These are phyloP conservation scores for Mortierella sp. DNA, from an alignment of 371 early-diverging fungal species.

Conservation along the genomic window DNA sequence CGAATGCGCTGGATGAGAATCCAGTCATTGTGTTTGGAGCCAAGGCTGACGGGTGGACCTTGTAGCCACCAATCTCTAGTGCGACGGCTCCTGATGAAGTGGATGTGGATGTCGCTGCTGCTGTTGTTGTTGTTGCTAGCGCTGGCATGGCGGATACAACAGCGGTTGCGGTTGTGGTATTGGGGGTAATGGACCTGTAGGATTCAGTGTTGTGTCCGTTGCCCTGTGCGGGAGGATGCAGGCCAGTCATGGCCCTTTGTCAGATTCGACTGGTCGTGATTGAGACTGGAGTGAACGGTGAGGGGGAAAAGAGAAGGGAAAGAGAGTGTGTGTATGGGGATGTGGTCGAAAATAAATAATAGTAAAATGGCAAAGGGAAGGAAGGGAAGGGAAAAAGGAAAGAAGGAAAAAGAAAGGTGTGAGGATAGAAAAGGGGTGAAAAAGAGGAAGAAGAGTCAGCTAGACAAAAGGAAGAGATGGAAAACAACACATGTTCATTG, in stretches of 20 bases:
- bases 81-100: conserved; percentile 1
- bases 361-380: neutral
- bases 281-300: neutral
- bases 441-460: neutral
- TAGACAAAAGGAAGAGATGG: neutral
- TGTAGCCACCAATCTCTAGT: conserved; percentile 30
- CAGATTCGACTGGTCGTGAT: neutral
- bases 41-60: conserved; percentile 50
- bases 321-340: neutral
- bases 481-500: neutral
- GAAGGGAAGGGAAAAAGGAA: neutral
- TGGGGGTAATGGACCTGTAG: conserved; percentile 5
- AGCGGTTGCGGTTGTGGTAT: neutral
- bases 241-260: conserved; percentile 15
- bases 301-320: neutral
- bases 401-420: neutral
- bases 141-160: neutral
- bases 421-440: neutral
- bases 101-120: too few species aligned
- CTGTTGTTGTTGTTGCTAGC: neutral
- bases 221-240: conserved; percentile 13
- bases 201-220: conserved; percentile 7
- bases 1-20: conserved; percentile 20
- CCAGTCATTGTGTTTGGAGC: conserved; percentile 14
- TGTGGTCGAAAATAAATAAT: neutral